Evolutionary conservation across 306 rosid species (phyloP).

Genomic region (Clitoria ternatea): DNA sequence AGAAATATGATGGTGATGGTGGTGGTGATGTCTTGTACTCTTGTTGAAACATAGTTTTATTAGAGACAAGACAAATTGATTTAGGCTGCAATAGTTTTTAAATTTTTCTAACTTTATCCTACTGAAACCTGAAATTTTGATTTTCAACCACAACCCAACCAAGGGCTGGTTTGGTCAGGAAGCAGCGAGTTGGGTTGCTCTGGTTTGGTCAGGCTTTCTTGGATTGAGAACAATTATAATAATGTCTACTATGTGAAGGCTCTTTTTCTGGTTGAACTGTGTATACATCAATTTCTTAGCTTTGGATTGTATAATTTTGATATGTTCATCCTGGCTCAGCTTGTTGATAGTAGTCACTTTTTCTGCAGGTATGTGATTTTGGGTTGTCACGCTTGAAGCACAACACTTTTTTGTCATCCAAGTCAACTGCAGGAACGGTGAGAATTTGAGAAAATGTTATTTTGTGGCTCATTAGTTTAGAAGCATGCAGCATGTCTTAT

Average conservation of each 20-base stretch:
- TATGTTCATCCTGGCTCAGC: not conserved
- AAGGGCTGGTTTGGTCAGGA: no score
- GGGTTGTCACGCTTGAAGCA: slow-evolving; percentile 99
- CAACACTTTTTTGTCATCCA: slow-evolving; percentile 94
- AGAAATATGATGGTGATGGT: not conserved
- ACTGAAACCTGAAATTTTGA: not conserved
- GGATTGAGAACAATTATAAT: slow-evolving; percentile 5
- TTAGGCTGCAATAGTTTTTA: not conserved
- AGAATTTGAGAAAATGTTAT: slow-evolving; percentile 35
- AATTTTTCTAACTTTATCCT: not conserved
- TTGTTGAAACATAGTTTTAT: not conserved
- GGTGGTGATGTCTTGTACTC: no score
- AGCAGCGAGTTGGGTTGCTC: not conserved
- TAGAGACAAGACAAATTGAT: not conserved
- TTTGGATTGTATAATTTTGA: not conserved
- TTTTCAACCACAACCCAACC: not conserved
- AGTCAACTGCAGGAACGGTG: slow-evolving; percentile 99
- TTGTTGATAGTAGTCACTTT: not conserved
- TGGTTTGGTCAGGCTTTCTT: not conserved
- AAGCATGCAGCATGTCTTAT: slow-evolving; percentile 20
- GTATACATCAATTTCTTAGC: not conserved
- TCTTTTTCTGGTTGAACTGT: not conserved
- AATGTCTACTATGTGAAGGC: not conserved
- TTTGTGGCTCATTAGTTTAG: slow-evolving; percentile 9
- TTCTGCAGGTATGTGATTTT: slow-evolving; percentile 83